Percentiles rank a stretch among this genome's conserved stretches.
Evolutionary conservation across 306 rosid genomes (phyloP).

Genomic region (Lathyrus tuberosus): DNA sequence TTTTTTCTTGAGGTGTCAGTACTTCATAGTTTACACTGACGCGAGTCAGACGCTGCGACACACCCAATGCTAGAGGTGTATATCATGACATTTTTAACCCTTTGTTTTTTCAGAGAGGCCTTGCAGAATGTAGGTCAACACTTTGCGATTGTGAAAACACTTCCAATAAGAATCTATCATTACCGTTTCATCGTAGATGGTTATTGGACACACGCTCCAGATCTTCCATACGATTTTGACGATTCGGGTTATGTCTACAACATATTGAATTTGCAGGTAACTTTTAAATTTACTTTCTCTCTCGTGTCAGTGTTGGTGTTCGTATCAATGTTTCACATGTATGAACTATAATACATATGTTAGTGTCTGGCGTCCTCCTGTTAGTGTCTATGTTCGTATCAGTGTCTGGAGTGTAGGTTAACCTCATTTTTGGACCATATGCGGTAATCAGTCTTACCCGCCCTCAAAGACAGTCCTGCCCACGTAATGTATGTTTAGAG

Average conservation of each 20-base stretch:
- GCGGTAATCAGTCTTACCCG: too few species aligned
- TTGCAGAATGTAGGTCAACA: slow-evolving; percentile 51
- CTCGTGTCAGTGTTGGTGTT: neutral
- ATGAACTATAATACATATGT: neutral
- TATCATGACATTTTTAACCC: neutral
- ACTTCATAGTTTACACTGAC: too few species aligned
- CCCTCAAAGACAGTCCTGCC: too few species aligned
- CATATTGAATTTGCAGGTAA: slow-evolving; percentile 71
- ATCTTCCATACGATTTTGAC: slow-evolving; percentile 59
- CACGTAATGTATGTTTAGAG: neutral
- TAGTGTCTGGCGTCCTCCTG: too few species aligned
- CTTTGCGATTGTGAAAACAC: slow-evolving; percentile 54
- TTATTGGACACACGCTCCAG: slow-evolving; percentile 68
- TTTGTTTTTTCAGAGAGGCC: slow-evolving; percentile 60
- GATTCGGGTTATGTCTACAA: slow-evolving; percentile 63
- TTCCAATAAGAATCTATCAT: slow-evolving; percentile 67
- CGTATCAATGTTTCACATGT: neutral
- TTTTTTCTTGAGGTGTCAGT: too few species aligned
- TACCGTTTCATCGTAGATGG: slow-evolving; percentile 86
- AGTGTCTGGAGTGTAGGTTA: too few species aligned
- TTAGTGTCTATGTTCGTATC: too few species aligned
- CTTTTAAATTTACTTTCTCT: neutral
- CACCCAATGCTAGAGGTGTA: too few species aligned
- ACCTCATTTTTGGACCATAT: too few species aligned
- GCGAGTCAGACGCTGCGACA: too few species aligned